Evolutionary conservation across 441 rosid genomes (phyloP), one percentile per base, ranked within the genome.

Genomic region (Erysimum pusillum): DNA sequence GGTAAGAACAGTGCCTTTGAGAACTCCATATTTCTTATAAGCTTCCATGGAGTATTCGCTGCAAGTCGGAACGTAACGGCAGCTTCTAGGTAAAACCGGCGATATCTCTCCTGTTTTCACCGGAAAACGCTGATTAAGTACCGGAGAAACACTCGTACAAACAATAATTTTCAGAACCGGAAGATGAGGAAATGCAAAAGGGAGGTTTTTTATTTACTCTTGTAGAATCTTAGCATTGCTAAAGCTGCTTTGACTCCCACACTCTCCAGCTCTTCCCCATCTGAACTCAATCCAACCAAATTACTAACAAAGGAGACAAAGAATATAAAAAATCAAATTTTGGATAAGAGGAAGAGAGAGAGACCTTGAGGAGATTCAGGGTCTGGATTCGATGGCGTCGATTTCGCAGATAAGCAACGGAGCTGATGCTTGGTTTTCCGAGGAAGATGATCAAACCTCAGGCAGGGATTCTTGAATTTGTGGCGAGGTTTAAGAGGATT

Each of bases 11-110:
- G 91, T 83, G 67, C 98, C 98, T 79, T 90, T 91, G 18, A 71
- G 79, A 74, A 90, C 68, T 64, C 98, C 98, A 73, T 94, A 94
- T 70, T 82, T 94, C 91, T 91, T 92, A 81, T 92, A 94, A 77
- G 98, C 99, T 83, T 85, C 86, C 96, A 90, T 92, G 13, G 96
- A 94, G 66, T 91, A 92, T 85, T 91, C 97, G 14, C 99, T 89
- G 64, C 99, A 92, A 2, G 97, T 87, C 2, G 97, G 99, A 36
- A 90, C 83, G 51, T 90, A 91, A 41, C 97, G 75, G 80, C 97
- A 94, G 79, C 97, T 94, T 14, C 83, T 92, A 0, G 91, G 99
- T 67, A 91, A 31, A 51, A 92, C 9, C 39, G 94, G 99, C 22
- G 99, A 94, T 75, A 92, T 94, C 81, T 94, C 97, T 79, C 91